phyloP scores from a whole-genome alignment of 768 basidiomycete species.

The Boletus bicolor region DNA sequence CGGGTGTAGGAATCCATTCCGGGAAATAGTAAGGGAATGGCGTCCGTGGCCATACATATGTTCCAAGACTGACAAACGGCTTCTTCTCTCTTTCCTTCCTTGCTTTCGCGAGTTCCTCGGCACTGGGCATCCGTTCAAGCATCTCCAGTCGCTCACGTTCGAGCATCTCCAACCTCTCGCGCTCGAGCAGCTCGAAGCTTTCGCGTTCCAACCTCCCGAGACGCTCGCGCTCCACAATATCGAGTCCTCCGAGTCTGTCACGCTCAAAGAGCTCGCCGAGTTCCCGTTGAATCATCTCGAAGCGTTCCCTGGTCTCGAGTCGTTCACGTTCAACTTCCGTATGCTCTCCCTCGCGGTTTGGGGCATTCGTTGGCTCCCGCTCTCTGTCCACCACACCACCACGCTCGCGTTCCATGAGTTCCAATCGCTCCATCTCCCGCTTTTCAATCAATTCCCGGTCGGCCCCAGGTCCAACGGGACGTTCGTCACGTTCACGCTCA shows the following conservation, averaged over 20 bases:
- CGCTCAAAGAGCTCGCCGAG: conserved; percentile 29
- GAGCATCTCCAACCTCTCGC: conserved; percentile 28
- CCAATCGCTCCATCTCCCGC: conserved; percentile 29
- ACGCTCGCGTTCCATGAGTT: conserved; percentile 24
- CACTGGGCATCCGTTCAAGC: conserved; percentile 31
- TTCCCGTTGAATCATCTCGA: conserved; percentile 35
- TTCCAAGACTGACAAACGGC: conserved; percentile 28
- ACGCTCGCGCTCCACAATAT: conserved; percentile 29
- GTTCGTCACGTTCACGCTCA: conserved; percentile 26
- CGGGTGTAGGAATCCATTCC: conserved; percentile 31
- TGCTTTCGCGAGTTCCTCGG: conserved; percentile 32
- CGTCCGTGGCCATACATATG: conserved; percentile 30
- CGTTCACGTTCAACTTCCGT: conserved; percentile 27
- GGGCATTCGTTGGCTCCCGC: conserved; percentile 14
- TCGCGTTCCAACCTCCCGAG: conserved; percentile 30
- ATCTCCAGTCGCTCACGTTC: conserved; percentile 32
- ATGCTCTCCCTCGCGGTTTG: conserved; percentile 21
- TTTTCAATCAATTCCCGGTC: conserved; percentile 25
- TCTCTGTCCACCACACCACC: conserved; percentile 13
- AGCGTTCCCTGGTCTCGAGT: conserved; percentile 21
- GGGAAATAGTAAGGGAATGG: conserved; percentile 36
- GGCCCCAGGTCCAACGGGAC: conserved; percentile 12
- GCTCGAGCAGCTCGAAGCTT: conserved; percentile 27
- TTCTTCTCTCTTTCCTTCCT: conserved; percentile 30
- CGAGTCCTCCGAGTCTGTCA: conserved; percentile 29